Evolutionary conservation across 2,329 filamentous ascomycete genomes (phyloP).

Genomic region (Neonectria faginata): DNA sequence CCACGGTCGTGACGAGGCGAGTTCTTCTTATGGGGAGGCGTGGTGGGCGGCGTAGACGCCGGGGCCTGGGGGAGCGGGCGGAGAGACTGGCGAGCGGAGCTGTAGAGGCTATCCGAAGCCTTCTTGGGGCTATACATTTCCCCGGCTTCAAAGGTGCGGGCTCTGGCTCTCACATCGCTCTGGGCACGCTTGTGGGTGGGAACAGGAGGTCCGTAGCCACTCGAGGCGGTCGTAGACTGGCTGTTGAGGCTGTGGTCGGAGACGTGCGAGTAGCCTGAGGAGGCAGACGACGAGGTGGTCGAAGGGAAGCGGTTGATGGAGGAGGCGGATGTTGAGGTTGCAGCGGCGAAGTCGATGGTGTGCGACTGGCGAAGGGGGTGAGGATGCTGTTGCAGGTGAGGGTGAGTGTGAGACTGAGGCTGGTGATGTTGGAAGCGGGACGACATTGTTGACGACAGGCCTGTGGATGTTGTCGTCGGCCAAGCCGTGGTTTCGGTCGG

Average conservation of each 20-base stretch:
- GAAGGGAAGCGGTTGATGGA: constrained; percentile 72
- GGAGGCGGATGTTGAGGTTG: constrained; percentile 45
- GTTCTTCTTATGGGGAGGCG: constrained; percentile 53
- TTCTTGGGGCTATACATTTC: constrained; percentile 58
- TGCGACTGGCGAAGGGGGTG: constrained; percentile 65
- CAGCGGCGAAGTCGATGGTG: constrained; percentile 59
- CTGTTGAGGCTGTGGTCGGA: constrained; percentile 70
- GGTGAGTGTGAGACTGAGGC: constrained; percentile 30
- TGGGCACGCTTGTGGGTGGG: constrained; percentile 77
- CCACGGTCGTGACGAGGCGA: constrained; percentile 64
- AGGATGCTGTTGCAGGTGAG: constrained; percentile 32
- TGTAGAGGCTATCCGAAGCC: constrained; percentile 74
- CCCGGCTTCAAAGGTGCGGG: constrained; percentile 60
- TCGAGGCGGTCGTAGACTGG: constrained; percentile 78
- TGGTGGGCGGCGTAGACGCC: constrained; percentile 55
- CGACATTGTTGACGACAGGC: constrained; percentile 60
- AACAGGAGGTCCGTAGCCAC: constrained; percentile 59
- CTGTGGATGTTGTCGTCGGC: constrained; percentile 38
- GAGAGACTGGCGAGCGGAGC: constrained; percentile 79
- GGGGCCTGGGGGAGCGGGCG: constrained; percentile 79
- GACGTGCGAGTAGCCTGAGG: constrained; percentile 72
- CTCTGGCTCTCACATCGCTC: constrained; percentile 74
- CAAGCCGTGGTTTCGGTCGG: constrained; percentile 35
- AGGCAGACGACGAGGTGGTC: constrained; percentile 77
- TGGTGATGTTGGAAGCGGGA: constrained; percentile 54